phyloP scores from a whole-genome alignment of 1,139 yeast species.

The Debaryomyces udenii region DNA sequence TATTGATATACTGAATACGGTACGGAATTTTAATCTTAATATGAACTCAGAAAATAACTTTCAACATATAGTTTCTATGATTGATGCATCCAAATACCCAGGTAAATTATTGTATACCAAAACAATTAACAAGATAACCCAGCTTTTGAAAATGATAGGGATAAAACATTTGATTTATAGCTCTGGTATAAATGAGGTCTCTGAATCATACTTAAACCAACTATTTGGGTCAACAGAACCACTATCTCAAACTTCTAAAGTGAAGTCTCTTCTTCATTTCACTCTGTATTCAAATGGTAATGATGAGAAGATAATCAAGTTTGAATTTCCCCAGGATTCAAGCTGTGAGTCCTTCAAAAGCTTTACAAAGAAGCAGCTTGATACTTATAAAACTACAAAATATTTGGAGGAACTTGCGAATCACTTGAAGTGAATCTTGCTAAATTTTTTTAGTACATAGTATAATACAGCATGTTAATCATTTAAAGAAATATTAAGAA shows the following conservation, averaged over 20 bases:
- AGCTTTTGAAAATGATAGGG: conserved; percentile 21
- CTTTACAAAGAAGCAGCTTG: conserved; percentile 5
- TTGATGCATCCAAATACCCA: conserved; percentile 17
- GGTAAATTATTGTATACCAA: conserved; percentile 25
- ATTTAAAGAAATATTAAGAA: too few species aligned
- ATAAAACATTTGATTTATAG: conserved; percentile 24
- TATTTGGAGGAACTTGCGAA: conserved; percentile 7
- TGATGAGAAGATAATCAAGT: conserved; percentile 11
- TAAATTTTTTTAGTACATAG: too few species aligned
- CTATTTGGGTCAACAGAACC: conserved; percentile 16
- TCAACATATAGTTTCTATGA: conserved; percentile 17
- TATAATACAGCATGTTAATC: too few species aligned
- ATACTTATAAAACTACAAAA: conserved; percentile 4
- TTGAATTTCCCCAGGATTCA: neutral
- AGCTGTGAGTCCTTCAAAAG: neutral
- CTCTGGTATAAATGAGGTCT: conserved; percentile 20
- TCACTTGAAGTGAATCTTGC: conserved; percentile 3
- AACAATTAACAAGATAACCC: conserved; percentile 21
- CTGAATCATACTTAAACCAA: conserved; percentile 14
- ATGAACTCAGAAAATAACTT: conserved; percentile 16
- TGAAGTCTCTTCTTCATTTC: conserved; percentile 13
- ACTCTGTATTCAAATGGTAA: neutral
- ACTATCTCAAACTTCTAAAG: conserved; percentile 14
- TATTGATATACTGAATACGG: conserved; percentile 14
- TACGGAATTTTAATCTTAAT: conserved; percentile 11